Conservation (phyloP, 2,329 filamentous ascomycete genomes). For the Pseudogymnoascus sp. region DNA sequence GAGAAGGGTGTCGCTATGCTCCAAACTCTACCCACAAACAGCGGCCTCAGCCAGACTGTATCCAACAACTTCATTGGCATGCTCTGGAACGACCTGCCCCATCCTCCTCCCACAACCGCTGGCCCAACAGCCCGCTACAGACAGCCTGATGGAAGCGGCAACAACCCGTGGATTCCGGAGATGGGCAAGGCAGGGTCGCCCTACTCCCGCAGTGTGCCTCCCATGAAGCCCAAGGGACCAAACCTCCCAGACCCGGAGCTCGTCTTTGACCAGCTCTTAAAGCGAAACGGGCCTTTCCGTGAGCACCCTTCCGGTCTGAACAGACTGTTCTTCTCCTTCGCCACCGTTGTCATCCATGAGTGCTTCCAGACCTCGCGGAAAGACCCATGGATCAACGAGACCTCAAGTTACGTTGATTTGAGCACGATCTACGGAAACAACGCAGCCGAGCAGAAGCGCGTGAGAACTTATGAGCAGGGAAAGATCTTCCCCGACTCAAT, state of each 20-base stretch:
- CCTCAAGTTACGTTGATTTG: constrained; percentile 39
- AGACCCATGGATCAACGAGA: constrained; percentile 37
- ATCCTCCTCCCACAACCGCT: constrained; percentile 39
- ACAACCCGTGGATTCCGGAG: constrained; percentile 41
- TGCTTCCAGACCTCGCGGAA: constrained; percentile 37
- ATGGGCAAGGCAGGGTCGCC: constrained; percentile 45
- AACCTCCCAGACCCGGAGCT: constrained; percentile 40
- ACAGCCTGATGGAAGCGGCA: constrained; percentile 36
- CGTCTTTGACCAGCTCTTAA: constrained; percentile 38
- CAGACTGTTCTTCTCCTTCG: constrained; percentile 39
- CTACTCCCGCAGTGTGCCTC: constrained; percentile 37
- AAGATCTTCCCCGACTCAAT: constrained; percentile 36
- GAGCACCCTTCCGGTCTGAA: constrained; percentile 38
- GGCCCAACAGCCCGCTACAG: constrained; percentile 38
- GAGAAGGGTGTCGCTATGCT: constrained; percentile 46
- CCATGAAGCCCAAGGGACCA: constrained; percentile 40
- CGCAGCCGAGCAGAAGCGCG: constrained; percentile 33
- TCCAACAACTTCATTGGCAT: constrained; percentile 44
- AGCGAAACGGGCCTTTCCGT: constrained; percentile 33
- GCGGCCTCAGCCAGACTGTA: constrained; percentile 38
- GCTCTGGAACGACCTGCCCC: constrained; percentile 45
- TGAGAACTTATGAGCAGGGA: constrained; percentile 37
- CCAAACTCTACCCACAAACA: constrained; percentile 41
- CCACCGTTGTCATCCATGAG: constrained; percentile 40
- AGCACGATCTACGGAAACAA: constrained; percentile 40